Conservation (phyloP, 805 yeast genomes). For the Yamadazyma sp. region DNA sequence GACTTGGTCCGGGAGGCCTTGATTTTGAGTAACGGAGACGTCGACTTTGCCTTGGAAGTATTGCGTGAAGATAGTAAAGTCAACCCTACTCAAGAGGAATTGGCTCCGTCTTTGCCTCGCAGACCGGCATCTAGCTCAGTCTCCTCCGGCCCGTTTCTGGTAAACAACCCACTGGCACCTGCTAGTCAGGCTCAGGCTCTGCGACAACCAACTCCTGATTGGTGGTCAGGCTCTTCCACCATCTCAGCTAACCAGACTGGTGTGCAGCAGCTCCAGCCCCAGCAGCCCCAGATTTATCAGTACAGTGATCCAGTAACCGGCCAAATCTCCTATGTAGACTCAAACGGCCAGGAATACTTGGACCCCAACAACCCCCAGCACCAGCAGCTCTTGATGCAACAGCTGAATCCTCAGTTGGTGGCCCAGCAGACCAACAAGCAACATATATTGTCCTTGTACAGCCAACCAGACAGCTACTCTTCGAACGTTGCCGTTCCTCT, state of each 20-base stretch:
- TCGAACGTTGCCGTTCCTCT: conserved; percentile 29
- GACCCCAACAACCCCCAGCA: conserved; percentile 49
- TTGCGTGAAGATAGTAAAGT: conserved; percentile 41
- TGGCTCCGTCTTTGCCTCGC: conserved; percentile 50
- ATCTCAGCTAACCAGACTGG: conserved; percentile 9
- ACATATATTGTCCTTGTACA: conserved; percentile 41
- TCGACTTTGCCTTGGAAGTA: conserved; percentile 58
- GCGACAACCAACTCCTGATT: conserved; percentile 20
- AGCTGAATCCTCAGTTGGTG: conserved; percentile 32
- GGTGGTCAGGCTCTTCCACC: conserved; percentile 28
- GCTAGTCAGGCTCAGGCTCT: conserved; percentile 1
- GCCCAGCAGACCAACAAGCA: conserved; percentile 41
- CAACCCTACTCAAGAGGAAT: conserved; percentile 37
- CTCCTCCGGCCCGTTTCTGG: conserved; percentile 16
- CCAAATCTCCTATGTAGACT: conserved; percentile 62
- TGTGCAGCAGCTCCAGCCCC: conserved; percentile 7
- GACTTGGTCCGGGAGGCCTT: conserved; percentile 67
- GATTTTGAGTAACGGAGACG: conserved; percentile 55
- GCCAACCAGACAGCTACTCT: conserved; percentile 32
- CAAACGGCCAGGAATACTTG: conserved; percentile 62
- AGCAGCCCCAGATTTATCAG: conserved; percentile 55
- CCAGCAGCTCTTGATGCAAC: conserved; percentile 38
- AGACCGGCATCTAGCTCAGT: conserved; percentile 26
- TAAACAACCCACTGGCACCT: conserved; percentile 24
- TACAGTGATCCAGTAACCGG: conserved; percentile 75